These are phyloP conservation scores for Aspergillus kassunensis DNA, from an alignment of 495 filamentous ascomycete genomes.

Conservation along the genomic window DNA sequence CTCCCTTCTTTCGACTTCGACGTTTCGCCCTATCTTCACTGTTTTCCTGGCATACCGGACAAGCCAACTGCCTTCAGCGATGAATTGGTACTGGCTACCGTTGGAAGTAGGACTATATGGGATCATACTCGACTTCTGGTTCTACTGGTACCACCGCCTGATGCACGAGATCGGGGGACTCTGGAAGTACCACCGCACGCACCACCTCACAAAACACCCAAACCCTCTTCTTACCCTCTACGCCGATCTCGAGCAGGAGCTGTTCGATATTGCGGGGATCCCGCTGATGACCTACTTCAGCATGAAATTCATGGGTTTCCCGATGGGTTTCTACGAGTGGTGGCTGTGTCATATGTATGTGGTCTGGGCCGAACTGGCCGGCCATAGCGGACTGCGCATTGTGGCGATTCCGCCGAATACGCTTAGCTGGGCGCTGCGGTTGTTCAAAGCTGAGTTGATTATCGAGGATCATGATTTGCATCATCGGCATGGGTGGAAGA, in stretches of 20 bases:
- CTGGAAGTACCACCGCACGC: conserved; percentile 43
- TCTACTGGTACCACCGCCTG: conserved; percentile 42
- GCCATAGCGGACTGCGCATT: conserved; percentile 35
- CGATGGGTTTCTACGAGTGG: conserved; percentile 44
- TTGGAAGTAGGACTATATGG: conserved; percentile 38
- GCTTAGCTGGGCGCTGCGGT: conserved; percentile 33
- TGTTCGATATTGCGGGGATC: conserved; percentile 41
- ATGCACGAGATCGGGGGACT: conserved; percentile 39
- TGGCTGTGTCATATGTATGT: conserved; percentile 44
- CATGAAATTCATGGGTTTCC: conserved; percentile 29
- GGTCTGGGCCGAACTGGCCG: conserved; percentile 37
- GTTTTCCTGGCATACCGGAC: conserved; percentile 22
- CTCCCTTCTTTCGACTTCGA: conserved; percentile 21
- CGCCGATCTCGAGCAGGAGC: conserved; percentile 40
- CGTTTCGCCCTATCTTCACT: conserved; percentile 18
- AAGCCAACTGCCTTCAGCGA: conserved; percentile 8
- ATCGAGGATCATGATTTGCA: conserved; percentile 45
- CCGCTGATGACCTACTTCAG: conserved; percentile 36
- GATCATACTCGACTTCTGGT: conserved; percentile 45
- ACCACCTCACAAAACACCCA: conserved; percentile 45
- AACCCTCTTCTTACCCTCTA: conserved; percentile 40
- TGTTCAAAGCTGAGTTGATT: conserved; percentile 33
- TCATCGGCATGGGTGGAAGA: conserved; percentile 41
- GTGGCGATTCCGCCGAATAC: conserved; percentile 34
- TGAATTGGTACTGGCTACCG: conserved; percentile 33